These are phyloP conservation scores for Tetracladium maxilliforme DNA, from an alignment of 2,329 filamentous ascomycete species.

Conservation along the genomic window DNA sequence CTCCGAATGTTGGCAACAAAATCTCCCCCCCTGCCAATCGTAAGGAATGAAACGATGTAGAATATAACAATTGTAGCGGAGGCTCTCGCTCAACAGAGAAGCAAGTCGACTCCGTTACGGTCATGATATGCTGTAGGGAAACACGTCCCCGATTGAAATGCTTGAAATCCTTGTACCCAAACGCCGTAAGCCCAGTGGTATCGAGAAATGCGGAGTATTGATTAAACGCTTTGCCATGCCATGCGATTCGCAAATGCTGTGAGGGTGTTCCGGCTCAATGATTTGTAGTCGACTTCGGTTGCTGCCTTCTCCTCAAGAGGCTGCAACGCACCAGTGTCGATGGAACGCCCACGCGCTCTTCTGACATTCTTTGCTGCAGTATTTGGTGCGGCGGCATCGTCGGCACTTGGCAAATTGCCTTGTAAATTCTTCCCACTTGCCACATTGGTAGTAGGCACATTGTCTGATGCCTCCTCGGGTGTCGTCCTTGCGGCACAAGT, in stretches of 20 bases:
- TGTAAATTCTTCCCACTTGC: slow-evolving; percentile 95
- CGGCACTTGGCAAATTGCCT: slow-evolving; percentile 97
- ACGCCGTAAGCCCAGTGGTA: neutral
- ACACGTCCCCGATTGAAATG: neutral
- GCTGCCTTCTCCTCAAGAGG: slow-evolving; percentile 13
- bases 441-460: slow-evolving; percentile 95
- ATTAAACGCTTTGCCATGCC: neutral
- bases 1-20: neutral
- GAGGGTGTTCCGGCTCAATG: neutral
- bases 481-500: slow-evolving; percentile 95
- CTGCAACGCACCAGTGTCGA: slow-evolving; percentile 89
- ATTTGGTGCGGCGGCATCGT: slow-evolving; percentile 89
- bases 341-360: slow-evolving; percentile 98
- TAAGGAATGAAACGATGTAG: neutral
- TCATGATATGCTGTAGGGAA: neutral
- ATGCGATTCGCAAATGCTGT: neutral
- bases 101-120: neutral
- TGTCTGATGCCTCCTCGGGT: slow-evolving; percentile 86
- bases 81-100: neutral
- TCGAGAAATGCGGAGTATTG: neutral
- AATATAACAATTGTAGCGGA: neutral
- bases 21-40: neutral
- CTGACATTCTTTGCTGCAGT: slow-evolving; percentile 99
- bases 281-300: neutral
- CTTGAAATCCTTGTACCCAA: neutral